These are phyloP conservation scores for Neurospora tetraspora DNA, from an alignment of 495 filamentous ascomycete genomes.

Conservation along the genomic window DNA sequence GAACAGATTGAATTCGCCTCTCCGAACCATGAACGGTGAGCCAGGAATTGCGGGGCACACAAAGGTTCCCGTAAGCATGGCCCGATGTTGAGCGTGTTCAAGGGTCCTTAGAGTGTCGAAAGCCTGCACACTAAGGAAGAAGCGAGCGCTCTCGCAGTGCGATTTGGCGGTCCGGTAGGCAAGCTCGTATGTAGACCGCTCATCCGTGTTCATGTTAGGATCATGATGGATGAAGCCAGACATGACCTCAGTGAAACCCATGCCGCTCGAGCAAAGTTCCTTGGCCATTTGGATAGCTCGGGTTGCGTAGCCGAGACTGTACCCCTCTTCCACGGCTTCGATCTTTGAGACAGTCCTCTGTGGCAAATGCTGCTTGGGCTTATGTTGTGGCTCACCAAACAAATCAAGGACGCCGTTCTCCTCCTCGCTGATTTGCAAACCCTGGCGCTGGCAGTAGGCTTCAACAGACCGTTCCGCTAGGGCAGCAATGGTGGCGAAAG, in stretches of 20 bases:
- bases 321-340: slow-evolving; percentile 17
- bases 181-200: slow-evolving; percentile 41
- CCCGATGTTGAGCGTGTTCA: slow-evolving; percentile 37
- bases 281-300: slow-evolving; percentile 32
- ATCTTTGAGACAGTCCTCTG: slow-evolving; percentile 4
- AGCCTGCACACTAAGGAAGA: slow-evolving; percentile 50
- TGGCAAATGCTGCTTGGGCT: slow-evolving; percentile 1
- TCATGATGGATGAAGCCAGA: slow-evolving; percentile 49
- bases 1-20: slow-evolving; percentile 51
- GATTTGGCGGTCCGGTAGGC: slow-evolving; percentile 44
- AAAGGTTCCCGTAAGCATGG: slow-evolving; percentile 53
- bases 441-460: slow-evolving; percentile 29
- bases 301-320: slow-evolving; percentile 26
- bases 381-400: slow-evolving; percentile 31
- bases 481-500: slow-evolving; percentile 60
- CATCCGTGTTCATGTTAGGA: slow-evolving; percentile 33
- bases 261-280: slow-evolving; percentile 35
- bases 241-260: slow-evolving; percentile 56
- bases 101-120: slow-evolving; percentile 37
- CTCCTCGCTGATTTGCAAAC: slow-evolving; percentile 39
- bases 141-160: slow-evolving; percentile 43
- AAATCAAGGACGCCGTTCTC: slow-evolving; percentile 41
- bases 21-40: slow-evolving; percentile 50
- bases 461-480: slow-evolving; percentile 54
- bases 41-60: slow-evolving; percentile 45